These are phyloP conservation scores for Pyricularia grisea DNA, from an alignment of 2,329 filamentous ascomycete species.

Conservation along the genomic window DNA sequence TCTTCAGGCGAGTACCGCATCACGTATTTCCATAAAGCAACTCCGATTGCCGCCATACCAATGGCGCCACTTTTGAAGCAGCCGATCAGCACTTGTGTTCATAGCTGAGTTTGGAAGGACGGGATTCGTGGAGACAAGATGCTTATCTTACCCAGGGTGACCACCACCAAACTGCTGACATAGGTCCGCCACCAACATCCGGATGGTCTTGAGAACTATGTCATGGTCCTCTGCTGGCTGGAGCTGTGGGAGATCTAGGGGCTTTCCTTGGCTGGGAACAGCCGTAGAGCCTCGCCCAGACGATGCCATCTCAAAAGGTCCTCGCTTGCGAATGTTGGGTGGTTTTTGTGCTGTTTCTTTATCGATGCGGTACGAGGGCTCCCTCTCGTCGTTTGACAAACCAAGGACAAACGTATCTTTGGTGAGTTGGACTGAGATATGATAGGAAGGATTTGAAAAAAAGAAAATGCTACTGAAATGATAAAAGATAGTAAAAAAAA, in stretches of 20 bases:
- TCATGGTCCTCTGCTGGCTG: conserved; percentile 17
- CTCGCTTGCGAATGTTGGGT: background rate
- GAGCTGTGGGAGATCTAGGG: background rate
- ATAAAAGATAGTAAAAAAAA: background rate
- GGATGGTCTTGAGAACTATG: conserved; percentile 48
- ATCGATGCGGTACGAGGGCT: background rate
- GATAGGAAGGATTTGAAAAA: too few relatives aligned
- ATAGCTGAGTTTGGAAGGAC: too few relatives aligned
- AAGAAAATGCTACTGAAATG: too few relatives aligned
- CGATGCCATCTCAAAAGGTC: background rate
- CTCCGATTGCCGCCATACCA: conserved; percentile 25
- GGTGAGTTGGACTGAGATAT: too few relatives aligned
- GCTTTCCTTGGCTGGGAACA: background rate
- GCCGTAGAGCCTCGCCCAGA: background rate
- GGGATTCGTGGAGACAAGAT: too few relatives aligned
- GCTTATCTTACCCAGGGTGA: conserved; percentile 46
- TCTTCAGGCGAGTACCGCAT: conserved; percentile 48
- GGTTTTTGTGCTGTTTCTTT: background rate
- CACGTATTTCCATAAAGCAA: conserved; percentile 44
- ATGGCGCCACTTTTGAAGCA: conserved; percentile 16
- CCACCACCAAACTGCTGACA: conserved; percentile 63
- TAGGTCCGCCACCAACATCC: conserved; percentile 56
- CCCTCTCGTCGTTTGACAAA: background rate
- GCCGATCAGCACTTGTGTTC: background rate
- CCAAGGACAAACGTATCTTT: background rate